Evolutionary conservation across 768 basidiomycete species (phyloP), one percentile per base, ranked within the genome.

Genomic region (Mycena crocata): DNA sequence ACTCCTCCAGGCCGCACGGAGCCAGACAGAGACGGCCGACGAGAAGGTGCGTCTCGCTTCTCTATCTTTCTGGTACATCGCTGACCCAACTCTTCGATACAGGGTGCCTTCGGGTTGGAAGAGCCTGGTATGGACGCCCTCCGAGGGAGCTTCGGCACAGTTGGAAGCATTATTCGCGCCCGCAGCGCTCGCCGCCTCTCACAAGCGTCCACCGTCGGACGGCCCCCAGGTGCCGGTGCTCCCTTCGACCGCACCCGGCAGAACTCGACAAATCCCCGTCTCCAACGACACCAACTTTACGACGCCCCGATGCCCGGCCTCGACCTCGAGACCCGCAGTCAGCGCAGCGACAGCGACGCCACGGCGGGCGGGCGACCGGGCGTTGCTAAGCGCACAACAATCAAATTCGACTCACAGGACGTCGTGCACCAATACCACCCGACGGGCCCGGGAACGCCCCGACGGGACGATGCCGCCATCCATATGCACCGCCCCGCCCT

Each of bases 81-180:
- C 68, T 66, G 26, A 70, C 26, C 8, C 5, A 19, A 45, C 32
- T 23, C 17, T 23, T 28, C 42, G n/a, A n/a, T n/a, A 4, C 62
- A 70, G 69, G 46, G 80, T 17, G 72, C 83, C 2, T 64, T 86
- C 6, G 90, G 87, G 0, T 62, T 89, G 23, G 95, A 98, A 76
- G 95, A 99, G 70, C 96, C 97, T 0, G 96, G 96, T 3, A 93
- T 98, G 77, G 96, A 95, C 67, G 87, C 96, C 2, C 85, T 99
- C 0, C 88, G 98, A 21, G 96, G 97, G 19, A 92, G 92, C 2
- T 96, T 96, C 72, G 95, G 96, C 5, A 87, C 96, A 0, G 83
- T 98, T 45, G 96, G 98, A 21, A 95, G 93, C 75, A 92, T 99
- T 73, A 94, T 97, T 59, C 86, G 91, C 13, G 91, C 90, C 0